Conservation (phyloP, 345 rosid species). For the Fremontodendron californicum region DNA sequence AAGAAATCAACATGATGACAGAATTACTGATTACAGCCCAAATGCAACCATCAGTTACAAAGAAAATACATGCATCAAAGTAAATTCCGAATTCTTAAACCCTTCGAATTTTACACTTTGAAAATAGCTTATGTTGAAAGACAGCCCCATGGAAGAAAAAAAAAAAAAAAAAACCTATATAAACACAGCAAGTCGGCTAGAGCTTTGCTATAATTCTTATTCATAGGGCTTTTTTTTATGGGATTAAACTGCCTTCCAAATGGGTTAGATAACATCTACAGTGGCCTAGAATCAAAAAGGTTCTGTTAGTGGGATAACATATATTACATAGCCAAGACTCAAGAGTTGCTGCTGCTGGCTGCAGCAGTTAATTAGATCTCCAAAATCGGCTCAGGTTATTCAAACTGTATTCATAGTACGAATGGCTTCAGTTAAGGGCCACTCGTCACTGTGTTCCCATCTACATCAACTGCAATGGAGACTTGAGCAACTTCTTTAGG, state of each 20-base stretch:
- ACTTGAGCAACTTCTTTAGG: slow-evolving; percentile 76
- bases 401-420: neutral
- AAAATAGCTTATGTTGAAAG: neutral
- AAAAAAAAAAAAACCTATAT: neutral
- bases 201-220: neutral
- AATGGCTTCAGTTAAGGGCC: neutral
- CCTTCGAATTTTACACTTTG: slow-evolving; percentile 8
- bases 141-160: neutral
- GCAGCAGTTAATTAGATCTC: neutral
- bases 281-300: neutral
- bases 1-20: neutral
- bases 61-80: neutral
- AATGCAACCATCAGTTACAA: neutral
- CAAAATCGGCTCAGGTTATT: slow-evolving; percentile 5
- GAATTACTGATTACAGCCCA: neutral
- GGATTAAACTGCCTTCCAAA: neutral
- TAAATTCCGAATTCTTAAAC: slow-evolving; percentile 15
- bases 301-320: slow-evolving; percentile 5
- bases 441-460: slow-evolving; percentile 34
- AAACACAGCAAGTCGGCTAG: neutral
- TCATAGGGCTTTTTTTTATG: neutral
- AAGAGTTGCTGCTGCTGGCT: neutral
- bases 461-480: slow-evolving; percentile 60
- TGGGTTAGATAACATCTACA: slow-evolving; percentile 9
- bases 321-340: neutral